Percentiles rank a stretch among this genome's conserved stretches.
Evolutionary conservation across 2,329 filamentous ascomycete genomes (phyloP).

Genomic region (Furcasterigmium sp.): DNA sequence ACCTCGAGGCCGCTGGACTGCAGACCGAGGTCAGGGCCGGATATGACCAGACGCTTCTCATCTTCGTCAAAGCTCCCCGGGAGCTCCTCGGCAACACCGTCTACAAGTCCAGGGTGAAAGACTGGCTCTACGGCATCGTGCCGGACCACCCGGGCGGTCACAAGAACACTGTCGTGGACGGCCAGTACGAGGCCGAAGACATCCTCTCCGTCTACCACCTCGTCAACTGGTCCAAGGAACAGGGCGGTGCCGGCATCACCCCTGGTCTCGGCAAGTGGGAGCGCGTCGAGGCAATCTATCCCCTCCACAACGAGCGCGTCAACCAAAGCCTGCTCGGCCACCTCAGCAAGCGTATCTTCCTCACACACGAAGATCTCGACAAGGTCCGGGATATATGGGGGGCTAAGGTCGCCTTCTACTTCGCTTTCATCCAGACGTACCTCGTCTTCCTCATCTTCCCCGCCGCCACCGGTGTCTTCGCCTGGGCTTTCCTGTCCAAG

Average conservation of each 20-base stretch:
- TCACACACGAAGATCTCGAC: slow-evolving; percentile 49
- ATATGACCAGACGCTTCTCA: slow-evolving; percentile 58
- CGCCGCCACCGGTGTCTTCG: slow-evolving; percentile 60
- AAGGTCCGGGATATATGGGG: slow-evolving; percentile 58
- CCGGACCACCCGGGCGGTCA: slow-evolving; percentile 54
- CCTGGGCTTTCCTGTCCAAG: slow-evolving; percentile 63
- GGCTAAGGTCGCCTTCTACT: slow-evolving; percentile 71
- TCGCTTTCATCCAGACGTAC: slow-evolving; percentile 76
- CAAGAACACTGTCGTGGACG: slow-evolving; percentile 47
- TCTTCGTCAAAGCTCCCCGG: slow-evolving; percentile 61
- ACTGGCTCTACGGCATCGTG: slow-evolving; percentile 69
- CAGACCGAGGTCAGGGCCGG: slow-evolving; percentile 69
- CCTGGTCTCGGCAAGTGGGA: slow-evolving; percentile 54
- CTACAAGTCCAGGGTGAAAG: slow-evolving; percentile 67
- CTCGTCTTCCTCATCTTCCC: slow-evolving; percentile 67
- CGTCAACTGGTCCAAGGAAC: slow-evolving; percentile 49
- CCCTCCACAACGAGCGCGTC: slow-evolving; percentile 52
- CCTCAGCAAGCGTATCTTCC: slow-evolving; percentile 46
- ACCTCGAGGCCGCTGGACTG: slow-evolving; percentile 58
- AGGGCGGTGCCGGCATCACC: slow-evolving; percentile 59
- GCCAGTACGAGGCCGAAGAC: slow-evolving; percentile 56
- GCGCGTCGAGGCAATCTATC: slow-evolving; percentile 56
- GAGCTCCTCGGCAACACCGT: slow-evolving; percentile 60
- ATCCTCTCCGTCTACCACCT: slow-evolving; percentile 67
- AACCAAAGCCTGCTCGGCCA: slow-evolving; percentile 54